Evolutionary conservation across 192 early-diverging fungal genomes (phyloP).

Genomic region (Coemansia sp.): DNA sequence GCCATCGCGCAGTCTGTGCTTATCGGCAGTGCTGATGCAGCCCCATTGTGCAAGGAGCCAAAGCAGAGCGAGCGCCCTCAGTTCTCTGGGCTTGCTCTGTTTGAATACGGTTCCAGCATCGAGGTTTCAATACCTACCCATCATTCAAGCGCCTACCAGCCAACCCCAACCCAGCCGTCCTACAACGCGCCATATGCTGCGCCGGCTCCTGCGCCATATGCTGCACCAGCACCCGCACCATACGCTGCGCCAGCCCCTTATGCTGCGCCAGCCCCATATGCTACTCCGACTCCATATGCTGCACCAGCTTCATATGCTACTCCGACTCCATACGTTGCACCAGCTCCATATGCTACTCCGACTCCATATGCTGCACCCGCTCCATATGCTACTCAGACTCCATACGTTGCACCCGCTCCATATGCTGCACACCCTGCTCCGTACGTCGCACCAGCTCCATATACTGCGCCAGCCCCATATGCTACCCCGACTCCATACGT

Average conservation of each 20-base stretch:
- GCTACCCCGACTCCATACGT: no score
- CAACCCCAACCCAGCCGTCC: background rate
- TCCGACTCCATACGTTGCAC: background rate
- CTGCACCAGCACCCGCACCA: background rate
- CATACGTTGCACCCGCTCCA: background rate
- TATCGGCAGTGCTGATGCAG: background rate
- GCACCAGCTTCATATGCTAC: slow-evolving; percentile 1
- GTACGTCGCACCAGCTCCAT: background rate
- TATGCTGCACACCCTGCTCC: background rate
- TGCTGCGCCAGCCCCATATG: background rate
- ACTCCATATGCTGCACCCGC: background rate
- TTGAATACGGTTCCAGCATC: slow-evolving; percentile 3
- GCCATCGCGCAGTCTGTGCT: slow-evolving; percentile 28
- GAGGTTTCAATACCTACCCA: background rate
- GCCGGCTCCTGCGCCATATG: slow-evolving; percentile 9
- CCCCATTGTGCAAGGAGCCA: background rate
- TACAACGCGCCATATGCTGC: background rate
- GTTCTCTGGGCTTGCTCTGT: slow-evolving; percentile 19
- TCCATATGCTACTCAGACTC: background rate
- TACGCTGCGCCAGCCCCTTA: slow-evolving; percentile 9
- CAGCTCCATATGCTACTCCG: background rate
- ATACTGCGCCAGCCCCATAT: no score
- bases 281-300: slow-evolving; percentile 9
- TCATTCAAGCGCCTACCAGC: slow-evolving; percentile 1
- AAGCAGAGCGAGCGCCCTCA: background rate